Base-by-base conservation (phyloP, 2,329 filamentous ascomycete genomes). In the Fonsecaea multimorphosa region DNA sequence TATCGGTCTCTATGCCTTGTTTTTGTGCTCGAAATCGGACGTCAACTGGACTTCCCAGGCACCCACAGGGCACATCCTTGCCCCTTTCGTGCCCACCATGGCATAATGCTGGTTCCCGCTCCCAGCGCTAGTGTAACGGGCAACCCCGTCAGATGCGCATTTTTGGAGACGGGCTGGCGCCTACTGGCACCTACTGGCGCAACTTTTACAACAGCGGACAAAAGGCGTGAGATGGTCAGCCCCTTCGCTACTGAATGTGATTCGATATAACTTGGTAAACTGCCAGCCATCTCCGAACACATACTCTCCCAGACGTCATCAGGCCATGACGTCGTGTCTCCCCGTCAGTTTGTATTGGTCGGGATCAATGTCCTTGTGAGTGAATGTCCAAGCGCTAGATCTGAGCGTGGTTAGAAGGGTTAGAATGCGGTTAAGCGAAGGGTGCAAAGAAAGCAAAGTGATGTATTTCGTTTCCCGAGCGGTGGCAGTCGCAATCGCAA, bases 21-120 rank as follows among this genome's bases (percentile, higher is more conserved):
- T 68, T 68, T 52, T 63, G 38, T 44, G n/a, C 55, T 59, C 62
- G 7, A 53, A 59, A 62, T 24, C 29, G 53, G 57, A 64, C 34
- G 34, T 16, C 44, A 24, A 51, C 58, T 34, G 29, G 65, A 16
- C 29, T 49, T 49, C 11, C 40, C 31, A n/a, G n/a, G n/a, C n/a
- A n/a, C 29, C 44, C 14, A 24, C n/a, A n/a, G n/a, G n/a, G n/a
- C n/a, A 49, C n/a, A 58, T 57, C 55, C 61, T 49, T 58, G 44
- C 51, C 46, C 4, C 51, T 24, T 27, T 38, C 7, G 29, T 31
- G 11, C 38, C 57, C n/a, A 44, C 29, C 31, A 54, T 61, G 27
- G 49, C 16, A 32, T 27, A 24, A 53, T 49, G 40, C 40, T 2
- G 46, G 55, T 49, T 61, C 57, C 53, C 53, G 9, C 27, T 51